These are phyloP conservation scores for Mycosphaerella sp. DNA, from an alignment of 2,329 filamentous ascomycete species.

Conservation along the genomic window DNA sequence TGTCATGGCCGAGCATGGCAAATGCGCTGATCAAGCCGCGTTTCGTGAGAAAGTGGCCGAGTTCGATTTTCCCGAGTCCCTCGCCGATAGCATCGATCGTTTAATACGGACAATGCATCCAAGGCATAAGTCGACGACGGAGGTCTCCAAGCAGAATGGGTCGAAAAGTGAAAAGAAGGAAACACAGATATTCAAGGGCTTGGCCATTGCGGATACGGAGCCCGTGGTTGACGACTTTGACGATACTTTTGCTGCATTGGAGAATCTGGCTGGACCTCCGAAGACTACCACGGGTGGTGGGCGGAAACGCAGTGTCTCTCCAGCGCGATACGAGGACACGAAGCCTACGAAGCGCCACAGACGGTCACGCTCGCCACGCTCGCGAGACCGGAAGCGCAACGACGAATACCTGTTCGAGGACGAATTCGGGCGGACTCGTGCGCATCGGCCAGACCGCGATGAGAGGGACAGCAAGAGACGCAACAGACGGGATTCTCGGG, in stretches of 20 bases:
- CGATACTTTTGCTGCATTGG: conserved; percentile 87
- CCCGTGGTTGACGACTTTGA: conserved; percentile 60
- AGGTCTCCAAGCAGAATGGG: conserved; percentile 26
- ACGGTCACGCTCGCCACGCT: conserved; percentile 47
- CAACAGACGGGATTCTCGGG: conserved; percentile 53
- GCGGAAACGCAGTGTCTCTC: conserved; percentile 56
- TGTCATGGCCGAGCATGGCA: conserved; percentile 80
- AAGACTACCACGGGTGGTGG: conserved; percentile 38
- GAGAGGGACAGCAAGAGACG: conserved; percentile 37
- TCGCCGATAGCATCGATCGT: conserved; percentile 87
- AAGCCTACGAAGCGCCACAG: conserved; percentile 29
- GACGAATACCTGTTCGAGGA: conserved; percentile 53
- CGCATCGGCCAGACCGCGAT: conserved; percentile 41
- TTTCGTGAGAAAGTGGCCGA: conserved; percentile 71
- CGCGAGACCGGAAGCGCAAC: conserved; percentile 36
- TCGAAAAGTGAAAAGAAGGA: conserved; percentile 54
- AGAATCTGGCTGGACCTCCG: conserved; percentile 68
- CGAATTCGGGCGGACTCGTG: conserved; percentile 49
- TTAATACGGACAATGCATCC: conserved; percentile 86
- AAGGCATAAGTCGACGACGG: conserved; percentile 55
- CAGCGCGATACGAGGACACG: conserved; percentile 43
- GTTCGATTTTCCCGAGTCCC: conserved; percentile 75
- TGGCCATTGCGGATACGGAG: conserved; percentile 70
- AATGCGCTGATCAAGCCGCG: conserved; percentile 61
- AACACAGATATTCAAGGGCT: conserved; percentile 80